Evolutionary conservation across 2,329 filamentous ascomycete species (phyloP).

Genomic region (Plectosphaerella plurivora): DNA sequence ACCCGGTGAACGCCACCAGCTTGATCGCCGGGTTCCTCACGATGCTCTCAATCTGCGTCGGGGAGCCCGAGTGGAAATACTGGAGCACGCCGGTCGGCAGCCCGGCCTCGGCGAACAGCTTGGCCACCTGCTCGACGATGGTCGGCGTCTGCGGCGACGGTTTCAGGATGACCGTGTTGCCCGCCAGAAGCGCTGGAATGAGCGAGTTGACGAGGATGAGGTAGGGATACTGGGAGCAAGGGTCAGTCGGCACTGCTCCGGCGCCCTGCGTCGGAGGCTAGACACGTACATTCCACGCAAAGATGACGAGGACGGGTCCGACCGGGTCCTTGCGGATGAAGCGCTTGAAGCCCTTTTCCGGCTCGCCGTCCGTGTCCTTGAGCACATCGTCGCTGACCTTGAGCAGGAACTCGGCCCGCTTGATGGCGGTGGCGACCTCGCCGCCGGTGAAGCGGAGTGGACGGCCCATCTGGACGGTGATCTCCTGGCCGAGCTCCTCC

Average conservation of each 20-base stretch:
- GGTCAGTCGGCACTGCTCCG: neutral
- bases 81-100: slow-evolving; percentile 81
- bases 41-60: slow-evolving; percentile 70
- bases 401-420: slow-evolving; percentile 79
- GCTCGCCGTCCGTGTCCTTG: slow-evolving; percentile 74
- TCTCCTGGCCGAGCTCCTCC: slow-evolving; percentile 76
- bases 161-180: slow-evolving; percentile 90
- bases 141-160: slow-evolving; percentile 94
- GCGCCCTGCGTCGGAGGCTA: neutral
- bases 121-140: slow-evolving; percentile 76
- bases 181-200: slow-evolving; percentile 83
- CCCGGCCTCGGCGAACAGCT: slow-evolving; percentile 74
- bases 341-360: slow-evolving; percentile 82
- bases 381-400: slow-evolving; percentile 77
- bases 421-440: slow-evolving; percentile 81
- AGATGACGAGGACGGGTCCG: slow-evolving; percentile 82
- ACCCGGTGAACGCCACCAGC: slow-evolving; percentile 89
- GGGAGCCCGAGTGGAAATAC: slow-evolving; percentile 85
- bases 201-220: slow-evolving; percentile 89
- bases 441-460: slow-evolving; percentile 83
- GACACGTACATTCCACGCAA: slow-evolving; percentile 85
- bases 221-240: slow-evolving; percentile 72
- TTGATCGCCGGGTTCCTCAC: slow-evolving; percentile 73
- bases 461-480: slow-evolving; percentile 93
- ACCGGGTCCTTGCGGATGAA: slow-evolving; percentile 87